Conservation (phyloP, 2,329 filamentous ascomycete species). For the Trichoderma afroharzianum region DNA sequence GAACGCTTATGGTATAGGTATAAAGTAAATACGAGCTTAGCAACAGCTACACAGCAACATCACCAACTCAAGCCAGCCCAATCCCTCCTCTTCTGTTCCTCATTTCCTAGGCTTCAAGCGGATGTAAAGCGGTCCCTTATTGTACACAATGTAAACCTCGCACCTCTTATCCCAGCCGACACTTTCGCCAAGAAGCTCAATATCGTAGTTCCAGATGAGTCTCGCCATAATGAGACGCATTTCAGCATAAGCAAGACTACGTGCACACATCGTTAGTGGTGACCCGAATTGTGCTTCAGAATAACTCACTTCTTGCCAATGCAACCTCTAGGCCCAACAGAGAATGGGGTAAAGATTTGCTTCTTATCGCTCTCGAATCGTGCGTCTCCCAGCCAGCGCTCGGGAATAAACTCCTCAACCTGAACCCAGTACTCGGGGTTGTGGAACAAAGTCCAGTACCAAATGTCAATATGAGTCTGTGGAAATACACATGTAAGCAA, state of each 20-base stretch:
- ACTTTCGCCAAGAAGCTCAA: slow-evolving; percentile 24
- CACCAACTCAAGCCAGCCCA: background rate
- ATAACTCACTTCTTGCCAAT: slow-evolving; percentile 30
- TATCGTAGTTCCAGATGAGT: slow-evolving; percentile 29
- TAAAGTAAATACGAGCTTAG: no score
- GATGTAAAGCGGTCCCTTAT: slow-evolving; percentile 11
- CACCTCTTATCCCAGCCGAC: slow-evolving; percentile 6
- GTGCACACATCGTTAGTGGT: background rate
- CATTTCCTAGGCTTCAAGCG: background rate
- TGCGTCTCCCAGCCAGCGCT: slow-evolving; percentile 33
- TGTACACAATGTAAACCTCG: slow-evolving; percentile 1
- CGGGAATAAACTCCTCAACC: slow-evolving; percentile 35
- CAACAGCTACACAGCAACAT: background rate
- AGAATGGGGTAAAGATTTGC: slow-evolving; percentile 29
- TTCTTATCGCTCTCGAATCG: slow-evolving; percentile 24
- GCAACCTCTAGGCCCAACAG: slow-evolving; percentile 29
- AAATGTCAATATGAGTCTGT: slow-evolving; percentile 33
- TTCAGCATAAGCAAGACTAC: slow-evolving; percentile 31
- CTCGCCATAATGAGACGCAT: slow-evolving; percentile 28
- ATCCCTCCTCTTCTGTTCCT: background rate
- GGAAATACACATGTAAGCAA: background rate
- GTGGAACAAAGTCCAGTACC: slow-evolving; percentile 34
- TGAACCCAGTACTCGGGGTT: slow-evolving; percentile 30
- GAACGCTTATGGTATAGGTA: background rate
- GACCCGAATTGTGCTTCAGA: background rate